These are phyloP conservation scores for Nothophoma quercina DNA, from an alignment of 2,329 filamentous ascomycete genomes.

Conservation along the genomic window DNA sequence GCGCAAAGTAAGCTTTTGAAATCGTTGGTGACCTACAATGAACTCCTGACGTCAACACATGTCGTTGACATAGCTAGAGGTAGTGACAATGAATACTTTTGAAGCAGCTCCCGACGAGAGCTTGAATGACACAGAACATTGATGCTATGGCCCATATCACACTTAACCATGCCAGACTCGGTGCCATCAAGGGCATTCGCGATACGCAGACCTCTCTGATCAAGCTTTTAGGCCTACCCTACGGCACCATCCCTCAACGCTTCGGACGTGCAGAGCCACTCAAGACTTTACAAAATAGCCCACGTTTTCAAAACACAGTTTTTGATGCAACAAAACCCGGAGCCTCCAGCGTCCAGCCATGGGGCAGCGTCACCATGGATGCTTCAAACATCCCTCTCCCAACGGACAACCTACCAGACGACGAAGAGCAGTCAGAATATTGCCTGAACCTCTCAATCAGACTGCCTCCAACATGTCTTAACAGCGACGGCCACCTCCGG, in stretches of 20 bases:
- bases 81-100: not conserved
- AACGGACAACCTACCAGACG: conserved; percentile 21
- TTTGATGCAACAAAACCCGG: conserved; percentile 26
- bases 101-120: not conserved
- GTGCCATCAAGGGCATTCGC: conserved; percentile 16
- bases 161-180: conserved; percentile 17
- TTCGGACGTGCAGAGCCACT: conserved; percentile 22
- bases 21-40: not conserved
- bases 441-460: conserved; percentile 55
- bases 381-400: conserved; percentile 27
- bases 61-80: conserved; percentile 3
- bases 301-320: not conserved
- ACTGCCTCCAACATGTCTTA: conserved; percentile 49
- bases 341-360: conserved; percentile 25
- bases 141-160: conserved; percentile 9
- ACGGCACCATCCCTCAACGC: conserved; percentile 20
- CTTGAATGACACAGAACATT: not conserved
- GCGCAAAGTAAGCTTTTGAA: not conserved
- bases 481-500: conserved; percentile 38
- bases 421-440: conserved; percentile 40
- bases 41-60: conserved; percentile 18
- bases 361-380: conserved; percentile 24
- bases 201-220: conserved; percentile 14
- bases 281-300: not conserved
- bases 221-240: conserved; percentile 21